Percentiles rank a stretch among this genome's conserved stretches.
phyloP scores from a whole-genome alignment of 2,329 filamentous ascomycete genomes.

The Xylaria polymorpha region DNA sequence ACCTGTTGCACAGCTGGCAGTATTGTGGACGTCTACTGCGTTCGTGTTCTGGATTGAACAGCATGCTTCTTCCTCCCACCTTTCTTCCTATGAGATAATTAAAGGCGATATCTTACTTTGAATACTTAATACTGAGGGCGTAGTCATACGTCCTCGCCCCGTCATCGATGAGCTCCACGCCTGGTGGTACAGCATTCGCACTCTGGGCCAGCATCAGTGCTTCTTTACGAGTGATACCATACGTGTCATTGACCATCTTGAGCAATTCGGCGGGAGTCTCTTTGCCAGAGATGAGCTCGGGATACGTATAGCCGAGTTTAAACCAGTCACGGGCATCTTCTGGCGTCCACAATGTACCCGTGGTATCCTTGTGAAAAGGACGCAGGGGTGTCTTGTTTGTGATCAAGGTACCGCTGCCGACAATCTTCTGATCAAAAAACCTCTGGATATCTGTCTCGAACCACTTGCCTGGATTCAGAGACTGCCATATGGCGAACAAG shows the following conservation, averaged over 20 bases:
- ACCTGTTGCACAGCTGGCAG: too few species aligned
- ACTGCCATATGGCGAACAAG: conserved; percentile 36
- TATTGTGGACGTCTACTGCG: too few species aligned
- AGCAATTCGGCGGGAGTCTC: conserved; percentile 27
- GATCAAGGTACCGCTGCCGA: conserved; percentile 35
- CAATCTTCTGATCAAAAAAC: conserved; percentile 36
- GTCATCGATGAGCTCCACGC: conserved; percentile 20
- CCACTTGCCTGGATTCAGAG: conserved; percentile 36
- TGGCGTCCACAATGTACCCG: conserved; percentile 34
- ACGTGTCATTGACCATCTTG: conserved; percentile 31
- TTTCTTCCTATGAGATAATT: too few species aligned
- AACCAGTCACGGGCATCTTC: conserved; percentile 31
- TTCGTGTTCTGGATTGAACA: too few species aligned
- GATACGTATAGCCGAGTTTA: conserved; percentile 37
- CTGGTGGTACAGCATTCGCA: conserved; percentile 12
- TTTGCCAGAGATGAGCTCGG: conserved; percentile 32
- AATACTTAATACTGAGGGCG: conserved; percentile 37
- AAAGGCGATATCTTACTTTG: conserved; percentile 30
- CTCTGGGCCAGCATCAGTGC: conserved; percentile 25
- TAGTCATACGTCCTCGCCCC: conserved; percentile 33
- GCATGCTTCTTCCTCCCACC: too few species aligned
- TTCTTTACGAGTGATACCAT: conserved; percentile 35
- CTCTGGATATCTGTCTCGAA: conserved; percentile 36
- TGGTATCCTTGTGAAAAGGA: conserved; percentile 35
- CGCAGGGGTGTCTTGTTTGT: conserved; percentile 37